Base-by-base conservation (phyloP, 2,329 filamentous ascomycete species). In the Arachnomyces sp. region DNA sequence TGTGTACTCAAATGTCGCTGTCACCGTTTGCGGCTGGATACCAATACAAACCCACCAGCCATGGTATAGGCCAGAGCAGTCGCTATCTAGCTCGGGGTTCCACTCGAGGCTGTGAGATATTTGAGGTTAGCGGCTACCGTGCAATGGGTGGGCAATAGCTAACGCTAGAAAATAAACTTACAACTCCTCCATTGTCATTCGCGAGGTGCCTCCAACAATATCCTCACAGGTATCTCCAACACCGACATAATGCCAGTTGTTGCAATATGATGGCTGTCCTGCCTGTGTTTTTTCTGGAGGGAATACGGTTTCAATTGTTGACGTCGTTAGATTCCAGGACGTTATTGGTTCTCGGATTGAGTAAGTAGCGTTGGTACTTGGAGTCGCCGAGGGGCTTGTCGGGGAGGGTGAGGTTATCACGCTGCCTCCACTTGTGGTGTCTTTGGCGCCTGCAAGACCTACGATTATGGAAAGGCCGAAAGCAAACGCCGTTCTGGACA, bases 11-110 rank as follows among this genome's bases (percentile, higher is more conserved):
- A 43, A 34, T 5, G 25, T 25, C 11, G 31, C 31, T 8, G 32
- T 36, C n/a, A 39, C 25, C 14, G n/a, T 41, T 16, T 35, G 38
- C 20, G 20, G 15, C 37, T 20, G 32, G 34, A 37, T 17, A 11
- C 28, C 30, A 20, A 44, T 18, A 32, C 42, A 44, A n/a, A 44
- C 30, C 42, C 42, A 44, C 42, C 42, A 44, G 9, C 42, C 42
- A n/a, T 38, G 32, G n/a, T n/a, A n/a, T n/a, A n/a, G n/a, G n/a
- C n/a, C n/a, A n/a, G n/a, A n/a, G n/a, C n/a, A n/a, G n/a, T n/a
- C n/a, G n/a, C n/a, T n/a, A n/a, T n/a, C n/a, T n/a, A n/a, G n/a
- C n/a, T n/a, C n/a, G n/a, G n/a, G n/a, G n/a, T n/a, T n/a, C n/a
- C n/a, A n/a, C n/a, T n/a, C n/a, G n/a, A n/a, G n/a, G n/a, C n/a